Evolutionary conservation across 148 eudicot species (phyloP).

Genomic region (Vaccinium macrocarpon): DNA sequence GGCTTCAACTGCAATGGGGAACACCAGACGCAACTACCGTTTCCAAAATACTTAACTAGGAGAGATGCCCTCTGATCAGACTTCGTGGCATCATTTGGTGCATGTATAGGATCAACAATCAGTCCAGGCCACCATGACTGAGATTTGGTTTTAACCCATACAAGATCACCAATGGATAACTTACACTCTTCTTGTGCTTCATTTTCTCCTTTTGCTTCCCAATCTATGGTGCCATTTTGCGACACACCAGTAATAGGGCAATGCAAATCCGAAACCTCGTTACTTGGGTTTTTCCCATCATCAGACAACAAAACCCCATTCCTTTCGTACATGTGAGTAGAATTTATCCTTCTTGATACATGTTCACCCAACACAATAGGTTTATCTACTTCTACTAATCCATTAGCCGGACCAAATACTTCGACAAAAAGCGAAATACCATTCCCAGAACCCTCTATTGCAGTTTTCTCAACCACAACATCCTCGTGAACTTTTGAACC

Average conservation of each 20-base stretch:
- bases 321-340: neutral
- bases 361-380: neutral
- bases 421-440: conserved; percentile 43
- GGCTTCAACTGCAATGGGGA: conserved; percentile 34
- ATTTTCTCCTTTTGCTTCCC: neutral
- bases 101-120: conserved; percentile 28
- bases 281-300: conserved; percentile 1
- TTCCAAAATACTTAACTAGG: conserved; percentile 36
- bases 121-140: conserved; percentile 51
- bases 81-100: conserved; percentile 19
- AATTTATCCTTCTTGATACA: neutral
- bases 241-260: neutral
- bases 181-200: neutral
- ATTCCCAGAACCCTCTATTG: conserved; percentile 19
- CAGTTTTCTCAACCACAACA: neutral
- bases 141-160: conserved; percentile 35
- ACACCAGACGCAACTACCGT: conserved; percentile 27
- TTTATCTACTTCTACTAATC: conserved; percentile 13
- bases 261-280: neutral
- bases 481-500: neutral
- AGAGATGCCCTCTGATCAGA: conserved; percentile 16
- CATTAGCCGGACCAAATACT: conserved; percentile 34
- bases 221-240: neutral
- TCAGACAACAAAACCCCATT: conserved; percentile 4
- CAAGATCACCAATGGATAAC: conserved; percentile 33